Conservation (phyloP, 108 stramenopile genomes). For the Fragilariopsis cylindrus region DNA sequence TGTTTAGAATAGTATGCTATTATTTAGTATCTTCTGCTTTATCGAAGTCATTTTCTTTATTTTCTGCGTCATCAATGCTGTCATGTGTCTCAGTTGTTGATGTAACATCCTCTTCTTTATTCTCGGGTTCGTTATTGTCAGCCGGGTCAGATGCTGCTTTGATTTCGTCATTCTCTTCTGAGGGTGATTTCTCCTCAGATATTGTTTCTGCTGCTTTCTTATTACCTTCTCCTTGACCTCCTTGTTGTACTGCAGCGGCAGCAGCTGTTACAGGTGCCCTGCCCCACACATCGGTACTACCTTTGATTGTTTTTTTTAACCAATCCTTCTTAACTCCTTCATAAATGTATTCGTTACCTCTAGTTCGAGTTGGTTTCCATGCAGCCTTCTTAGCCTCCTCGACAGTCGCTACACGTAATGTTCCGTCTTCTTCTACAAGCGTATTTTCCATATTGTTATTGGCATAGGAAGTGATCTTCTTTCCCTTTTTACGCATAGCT, state of each 20-base stretch:
- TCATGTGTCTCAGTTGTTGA: too few species aligned
- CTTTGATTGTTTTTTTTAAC: constrained; percentile 60
- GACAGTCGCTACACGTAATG: constrained; percentile 65
- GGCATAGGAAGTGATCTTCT: constrained; percentile 26
- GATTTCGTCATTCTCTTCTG: neutral
- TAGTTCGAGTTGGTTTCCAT: constrained; percentile 72
- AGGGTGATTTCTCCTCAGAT: neutral
- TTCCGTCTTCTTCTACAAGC: constrained; percentile 72
- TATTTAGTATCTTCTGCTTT: too few species aligned
- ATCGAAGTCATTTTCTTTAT: too few species aligned
- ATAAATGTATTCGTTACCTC: constrained; percentile 68
- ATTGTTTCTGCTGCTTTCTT: constrained; percentile 4
- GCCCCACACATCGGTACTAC: constrained; percentile 73
- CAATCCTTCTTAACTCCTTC: constrained; percentile 73
- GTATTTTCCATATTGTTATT: constrained; percentile 56
- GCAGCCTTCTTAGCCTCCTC: constrained; percentile 68
- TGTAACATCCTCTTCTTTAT: too few species aligned
- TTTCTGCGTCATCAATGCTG: too few species aligned
- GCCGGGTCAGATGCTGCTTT: neutral
- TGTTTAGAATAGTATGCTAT: too few species aligned
- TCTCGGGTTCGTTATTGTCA: neutral
- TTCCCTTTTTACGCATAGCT: constrained; percentile 42
- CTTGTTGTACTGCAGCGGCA: constrained; percentile 6
- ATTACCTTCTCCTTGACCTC: neutral
- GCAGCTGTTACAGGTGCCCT: constrained; percentile 35